Percentiles rank a stretch among this genome's conserved stretches.
These are phyloP conservation scores for Margaritispora aquatica DNA, from an alignment of 495 filamentous ascomycete species.

Conservation along the genomic window DNA sequence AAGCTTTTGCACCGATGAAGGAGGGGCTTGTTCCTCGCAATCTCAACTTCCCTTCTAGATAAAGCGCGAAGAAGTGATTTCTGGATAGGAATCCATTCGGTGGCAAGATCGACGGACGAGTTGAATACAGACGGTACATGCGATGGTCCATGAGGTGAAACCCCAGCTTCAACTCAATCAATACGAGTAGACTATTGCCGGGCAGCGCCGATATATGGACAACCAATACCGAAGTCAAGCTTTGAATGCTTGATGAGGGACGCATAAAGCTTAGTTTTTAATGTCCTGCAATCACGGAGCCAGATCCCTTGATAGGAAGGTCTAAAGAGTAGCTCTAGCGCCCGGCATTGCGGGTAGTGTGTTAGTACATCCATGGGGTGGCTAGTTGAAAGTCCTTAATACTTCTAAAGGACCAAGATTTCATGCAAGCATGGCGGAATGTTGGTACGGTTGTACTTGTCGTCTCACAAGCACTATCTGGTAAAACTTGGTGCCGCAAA, in stretches of 20 bases:
- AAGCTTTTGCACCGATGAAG: slow-evolving; percentile 3
- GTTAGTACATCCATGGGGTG: too few relatives aligned
- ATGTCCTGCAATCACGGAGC: not conserved
- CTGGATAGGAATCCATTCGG: not conserved
- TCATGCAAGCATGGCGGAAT: too few relatives aligned
- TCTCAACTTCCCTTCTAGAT: slow-evolving; percentile 18
- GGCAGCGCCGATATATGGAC: not conserved
- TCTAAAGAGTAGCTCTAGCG: too few relatives aligned
- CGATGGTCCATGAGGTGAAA: not conserved
- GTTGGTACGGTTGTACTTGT: not conserved
- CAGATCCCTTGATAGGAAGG: not conserved
- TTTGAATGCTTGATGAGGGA: not conserved
- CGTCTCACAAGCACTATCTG: not conserved
- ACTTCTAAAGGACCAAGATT: too few relatives aligned
- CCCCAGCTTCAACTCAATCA: not conserved
- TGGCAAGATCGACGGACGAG: not conserved
- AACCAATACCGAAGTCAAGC: not conserved
- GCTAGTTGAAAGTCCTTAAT: too few relatives aligned
- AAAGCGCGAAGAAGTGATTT: not conserved
- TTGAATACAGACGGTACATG: not conserved
- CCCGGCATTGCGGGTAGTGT: too few relatives aligned
- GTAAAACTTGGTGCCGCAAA: not conserved
- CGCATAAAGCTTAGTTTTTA: not conserved
- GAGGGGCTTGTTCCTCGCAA: slow-evolving; percentile 13
- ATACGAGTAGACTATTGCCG: not conserved